A percentile compares a stretch with the other conserved stretches of the same genome.
These are phyloP conservation scores for Penicillium sp. DNA, from an alignment of 2,329 filamentous ascomycete species.

Conservation along the genomic window DNA sequence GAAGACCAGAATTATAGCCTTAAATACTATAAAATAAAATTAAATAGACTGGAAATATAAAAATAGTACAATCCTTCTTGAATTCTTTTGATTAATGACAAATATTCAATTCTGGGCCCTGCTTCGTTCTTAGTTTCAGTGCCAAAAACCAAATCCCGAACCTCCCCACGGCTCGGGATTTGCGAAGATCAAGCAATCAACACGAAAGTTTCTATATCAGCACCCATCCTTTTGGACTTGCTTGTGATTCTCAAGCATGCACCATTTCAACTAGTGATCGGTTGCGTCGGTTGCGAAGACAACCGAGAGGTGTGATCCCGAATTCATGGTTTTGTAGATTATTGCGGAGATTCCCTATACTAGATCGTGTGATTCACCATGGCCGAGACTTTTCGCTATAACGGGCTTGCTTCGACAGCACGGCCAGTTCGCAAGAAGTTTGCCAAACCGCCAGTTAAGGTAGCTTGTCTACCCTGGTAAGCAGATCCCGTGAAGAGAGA, in stretches of 20 bases:
- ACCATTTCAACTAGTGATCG: constrained; percentile 1
- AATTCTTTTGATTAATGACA: no score
- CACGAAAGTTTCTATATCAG: constrained; percentile 31
- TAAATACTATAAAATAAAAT: no score
- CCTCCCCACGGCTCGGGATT: constrained; percentile 33
- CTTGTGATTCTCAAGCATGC: not conserved
- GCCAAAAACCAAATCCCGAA: constrained; percentile 36
- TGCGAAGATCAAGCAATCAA: constrained; percentile 35
- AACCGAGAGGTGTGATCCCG: not conserved
- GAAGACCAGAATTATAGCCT: no score
- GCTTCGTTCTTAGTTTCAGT: not conserved
- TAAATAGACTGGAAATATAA: no score
- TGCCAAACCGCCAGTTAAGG: constrained; percentile 47
- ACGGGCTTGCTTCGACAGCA: constrained; percentile 23
- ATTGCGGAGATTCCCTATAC: not conserved
- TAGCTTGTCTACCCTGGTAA: constrained; percentile 47
- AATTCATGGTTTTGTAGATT: constrained; percentile 3
- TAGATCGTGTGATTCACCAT: constrained; percentile 24
- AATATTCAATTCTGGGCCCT: constrained; percentile 1
- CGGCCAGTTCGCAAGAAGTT: constrained; percentile 44
- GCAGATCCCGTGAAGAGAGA: constrained; percentile 15
- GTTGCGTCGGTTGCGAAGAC: not conserved
- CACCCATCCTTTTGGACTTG: constrained; percentile 20
- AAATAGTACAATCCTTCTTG: no score
- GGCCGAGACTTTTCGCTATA: constrained; percentile 23